phyloP scores from a whole-genome alignment of 2,329 filamentous ascomycete genomes.

The Aspergillus candidus region DNA sequence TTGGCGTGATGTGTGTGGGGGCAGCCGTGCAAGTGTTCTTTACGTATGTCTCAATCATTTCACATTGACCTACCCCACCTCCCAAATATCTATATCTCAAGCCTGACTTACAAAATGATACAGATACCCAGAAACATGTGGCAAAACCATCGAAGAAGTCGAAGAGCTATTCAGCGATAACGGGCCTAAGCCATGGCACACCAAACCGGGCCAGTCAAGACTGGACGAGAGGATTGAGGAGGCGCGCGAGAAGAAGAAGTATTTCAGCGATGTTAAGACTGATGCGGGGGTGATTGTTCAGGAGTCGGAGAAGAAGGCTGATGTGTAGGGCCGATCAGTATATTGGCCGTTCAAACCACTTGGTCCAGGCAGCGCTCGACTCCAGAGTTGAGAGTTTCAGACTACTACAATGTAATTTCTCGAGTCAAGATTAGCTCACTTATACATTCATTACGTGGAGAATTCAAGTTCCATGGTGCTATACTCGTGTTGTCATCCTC shows the following conservation, averaged over 20 bases:
- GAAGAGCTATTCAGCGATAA: conserved; percentile 25
- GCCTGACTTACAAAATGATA: background rate
- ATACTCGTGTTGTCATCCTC: no score
- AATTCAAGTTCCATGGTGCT: no score
- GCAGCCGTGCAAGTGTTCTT: conserved; percentile 43
- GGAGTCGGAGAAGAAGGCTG: no score
- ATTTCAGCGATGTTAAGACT: conserved; percentile 6
- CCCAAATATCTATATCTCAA: background rate
- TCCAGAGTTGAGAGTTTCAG: no score
- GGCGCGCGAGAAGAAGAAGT: conserved; percentile 16
- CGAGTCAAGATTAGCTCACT: no score
- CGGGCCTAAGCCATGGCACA: conserved; percentile 27
- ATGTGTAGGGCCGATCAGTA: no score
- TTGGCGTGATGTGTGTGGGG: conserved; percentile 43
- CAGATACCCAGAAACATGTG: conserved; percentile 26
- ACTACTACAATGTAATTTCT: no score
- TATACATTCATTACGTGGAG: no score
- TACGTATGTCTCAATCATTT: conserved; percentile 25
- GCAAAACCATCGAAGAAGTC: conserved; percentile 30
- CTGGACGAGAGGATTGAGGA: conserved; percentile 26
- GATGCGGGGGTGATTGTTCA: background rate
- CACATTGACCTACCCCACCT: background rate
- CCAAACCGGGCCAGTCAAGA: conserved; percentile 25
- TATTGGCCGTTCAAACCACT: no score
- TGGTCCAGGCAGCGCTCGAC: no score